These are phyloP conservation scores for Phytophthora quininea DNA, from an alignment of 352 stramenopile genomes.

Conservation along the genomic window DNA sequence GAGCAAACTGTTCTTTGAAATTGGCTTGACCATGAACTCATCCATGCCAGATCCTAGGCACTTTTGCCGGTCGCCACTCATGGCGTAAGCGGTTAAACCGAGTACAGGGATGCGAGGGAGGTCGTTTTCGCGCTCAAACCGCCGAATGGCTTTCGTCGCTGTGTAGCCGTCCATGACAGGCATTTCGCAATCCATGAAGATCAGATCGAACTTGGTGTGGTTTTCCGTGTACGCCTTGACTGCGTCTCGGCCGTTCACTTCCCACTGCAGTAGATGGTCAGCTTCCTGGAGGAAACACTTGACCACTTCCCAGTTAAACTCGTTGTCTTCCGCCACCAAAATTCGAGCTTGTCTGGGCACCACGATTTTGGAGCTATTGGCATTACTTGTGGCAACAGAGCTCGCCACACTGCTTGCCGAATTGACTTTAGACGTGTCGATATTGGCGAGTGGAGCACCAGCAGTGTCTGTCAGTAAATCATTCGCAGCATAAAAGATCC, in stretches of 20 bases:
- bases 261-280: conserved; percentile 72
- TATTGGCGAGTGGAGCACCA: conserved; percentile 13
- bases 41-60: conserved; percentile 73
- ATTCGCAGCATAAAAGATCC: conserved; percentile 53
- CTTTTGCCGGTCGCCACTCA: conserved; percentile 80
- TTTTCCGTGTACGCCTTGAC: conserved; percentile 66
- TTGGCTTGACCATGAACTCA: conserved; percentile 83
- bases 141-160: conserved; percentile 62
- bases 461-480: conserved; percentile 50
- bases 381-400: conserved; percentile 24
- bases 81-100: conserved; percentile 71
- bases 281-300: conserved; percentile 80
- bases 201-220: conserved; percentile 57
- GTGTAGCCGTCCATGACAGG: conserved; percentile 83
- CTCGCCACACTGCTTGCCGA: conserved; percentile 56
- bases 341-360: conserved; percentile 65
- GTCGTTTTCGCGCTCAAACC: conserved; percentile 69
- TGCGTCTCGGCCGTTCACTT: conserved; percentile 70
- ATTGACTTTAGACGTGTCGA: conserved; percentile 38
- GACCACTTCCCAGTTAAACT: conserved; percentile 84
- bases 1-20: conserved; percentile 66
- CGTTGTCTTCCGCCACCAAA: conserved; percentile 78
- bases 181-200: conserved; percentile 89
- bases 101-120: conserved; percentile 71
- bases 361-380: conserved; percentile 41